Percentiles rank a stretch among this genome's conserved stretches.
Evolutionary conservation across 495 filamentous ascomycete genomes (phyloP).

Genomic region (Penicillium ochrochloron): DNA sequence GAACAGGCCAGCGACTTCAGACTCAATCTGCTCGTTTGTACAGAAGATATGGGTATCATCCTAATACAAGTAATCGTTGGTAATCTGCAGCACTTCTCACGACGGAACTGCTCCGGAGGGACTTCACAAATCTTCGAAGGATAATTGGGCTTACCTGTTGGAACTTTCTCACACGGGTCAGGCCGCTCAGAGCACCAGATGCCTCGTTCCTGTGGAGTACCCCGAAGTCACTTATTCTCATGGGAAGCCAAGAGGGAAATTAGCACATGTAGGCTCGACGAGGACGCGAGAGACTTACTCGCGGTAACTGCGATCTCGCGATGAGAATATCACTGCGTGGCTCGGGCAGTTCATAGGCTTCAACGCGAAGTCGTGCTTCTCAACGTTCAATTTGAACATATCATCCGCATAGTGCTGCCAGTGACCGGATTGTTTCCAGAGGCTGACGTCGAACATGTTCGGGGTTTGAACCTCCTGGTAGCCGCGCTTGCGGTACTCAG

Average conservation of each 20-base stretch:
- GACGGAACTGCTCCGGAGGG: neutral
- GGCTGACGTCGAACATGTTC: constrained; percentile 88
- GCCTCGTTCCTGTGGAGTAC: too few relatives aligned
- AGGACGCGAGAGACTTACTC: constrained; percentile 44
- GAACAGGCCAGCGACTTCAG: constrained; percentile 86
- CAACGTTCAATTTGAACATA: constrained; percentile 92
- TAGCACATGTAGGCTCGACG: too few relatives aligned
- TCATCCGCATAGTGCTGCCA: constrained; percentile 95
- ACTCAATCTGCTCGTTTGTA: constrained; percentile 75
- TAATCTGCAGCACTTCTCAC: constrained; percentile 4
- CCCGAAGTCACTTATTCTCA: too few relatives aligned
- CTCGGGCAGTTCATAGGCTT: constrained; percentile 99
- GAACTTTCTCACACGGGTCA: constrained; percentile 91
- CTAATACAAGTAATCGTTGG: neutral
- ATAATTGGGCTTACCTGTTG: constrained; percentile 58
- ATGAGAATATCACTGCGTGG: constrained; percentile 77
- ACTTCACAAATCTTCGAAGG: constrained; percentile 1
- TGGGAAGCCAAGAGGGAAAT: too few relatives aligned
- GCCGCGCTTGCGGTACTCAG: constrained; percentile 89
- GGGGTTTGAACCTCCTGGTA: constrained; percentile 96
- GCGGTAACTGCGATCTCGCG: constrained; percentile 79
- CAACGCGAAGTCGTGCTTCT: constrained; percentile 79
- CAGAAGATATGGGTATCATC: constrained; percentile 97
- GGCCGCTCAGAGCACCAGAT: constrained; percentile 84
- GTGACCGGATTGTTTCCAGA: constrained; percentile 95